phyloP scores from a whole-genome alignment of 1,284 basidiomycete genomes.

The Cryptococcus sp. region DNA sequence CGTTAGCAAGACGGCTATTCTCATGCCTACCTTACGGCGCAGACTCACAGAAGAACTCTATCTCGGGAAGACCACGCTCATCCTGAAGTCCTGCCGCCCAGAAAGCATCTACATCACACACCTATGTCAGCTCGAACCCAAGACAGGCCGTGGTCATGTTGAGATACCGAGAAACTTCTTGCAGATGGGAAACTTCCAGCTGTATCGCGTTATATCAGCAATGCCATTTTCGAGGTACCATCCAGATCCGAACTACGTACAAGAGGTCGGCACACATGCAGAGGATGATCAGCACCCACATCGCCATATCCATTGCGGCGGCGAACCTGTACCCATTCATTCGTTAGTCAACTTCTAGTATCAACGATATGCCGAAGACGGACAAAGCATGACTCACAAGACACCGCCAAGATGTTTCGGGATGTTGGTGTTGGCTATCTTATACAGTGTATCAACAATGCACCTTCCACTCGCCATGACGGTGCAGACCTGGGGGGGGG shows the following conservation, averaged over 20 bases:
- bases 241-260: conserved; percentile 12
- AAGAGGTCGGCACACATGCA: conserved; percentile 27
- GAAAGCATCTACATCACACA: conserved; percentile 15
- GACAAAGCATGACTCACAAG: conserved; percentile 19
- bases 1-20: no score
- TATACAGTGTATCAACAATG: background rate
- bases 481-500: background rate
- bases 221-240: background rate
- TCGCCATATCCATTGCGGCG: conserved; percentile 25
- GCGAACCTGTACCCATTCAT: conserved; percentile 23
- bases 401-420: conserved; percentile 40
- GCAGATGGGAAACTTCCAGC: conserved; percentile 16
- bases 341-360: background rate
- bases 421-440: conserved; percentile 33
- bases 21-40: background rate
- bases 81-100: conserved; percentile 22
- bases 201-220: background rate
- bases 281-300: conserved; percentile 28
- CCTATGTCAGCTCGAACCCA: background rate
- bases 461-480: background rate
- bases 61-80: conserved; percentile 12
- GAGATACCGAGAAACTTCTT: conserved; percentile 14
- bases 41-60: conserved; percentile 26
- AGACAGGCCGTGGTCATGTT: background rate
- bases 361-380: background rate